Base-by-base conservation (phyloP, 2,329 filamentous ascomycete species). In the Neofusicoccum sp. region DNA sequence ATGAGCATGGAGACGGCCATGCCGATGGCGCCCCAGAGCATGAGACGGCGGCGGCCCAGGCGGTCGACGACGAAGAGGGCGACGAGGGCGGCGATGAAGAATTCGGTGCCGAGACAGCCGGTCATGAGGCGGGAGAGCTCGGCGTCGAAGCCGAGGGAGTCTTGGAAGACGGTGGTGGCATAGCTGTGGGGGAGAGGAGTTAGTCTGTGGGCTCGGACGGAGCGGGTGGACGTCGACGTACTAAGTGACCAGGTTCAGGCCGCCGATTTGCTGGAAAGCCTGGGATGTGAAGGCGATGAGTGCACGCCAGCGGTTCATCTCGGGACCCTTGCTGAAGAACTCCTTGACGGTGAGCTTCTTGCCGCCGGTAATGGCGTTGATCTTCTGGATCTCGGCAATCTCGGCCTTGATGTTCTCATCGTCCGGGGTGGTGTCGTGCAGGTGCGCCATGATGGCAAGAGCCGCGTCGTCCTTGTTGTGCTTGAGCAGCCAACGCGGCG, bases 281-380 rank as follows among this genome's bases (percentile, higher is more conserved):
- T 89, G 86, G 4, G 81, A 81, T n/a, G 79, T 81, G 1, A 83
- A 79, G 12, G 85, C 86, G 6, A 89, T 79, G 39, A 87, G 64
- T 78, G 87, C 84, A 49, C 87, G 81, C 14, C 86, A 83, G 75
- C 88, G 82, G 70, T 89, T 85, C 75, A 89, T 86, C 0, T 84
- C 86, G 76, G 85, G 86, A 66, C 86, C 86, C 61, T 81, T 79
- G 3, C 84, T 87, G 67, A 87, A 79, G 6, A 87, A 77, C 9
- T 84, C 80, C 67, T 80, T 83, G 70, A 82, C 69, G 54, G 75
- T 76, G 61, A 72, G 76, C 56, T 71, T 71, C 66, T 76, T 73
- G 22, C 74, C 73, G 22, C 71, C 71, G 31, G 70, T 72, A 64
- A 79, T 76, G 60, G 73, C 73, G 67, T 92, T 88, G 12, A 86